Evolutionary conservation across 2,329 filamentous ascomycete species (phyloP), one percentile per base, ranked within the genome.

Genomic region (Helicocarpus griseus): DNA sequence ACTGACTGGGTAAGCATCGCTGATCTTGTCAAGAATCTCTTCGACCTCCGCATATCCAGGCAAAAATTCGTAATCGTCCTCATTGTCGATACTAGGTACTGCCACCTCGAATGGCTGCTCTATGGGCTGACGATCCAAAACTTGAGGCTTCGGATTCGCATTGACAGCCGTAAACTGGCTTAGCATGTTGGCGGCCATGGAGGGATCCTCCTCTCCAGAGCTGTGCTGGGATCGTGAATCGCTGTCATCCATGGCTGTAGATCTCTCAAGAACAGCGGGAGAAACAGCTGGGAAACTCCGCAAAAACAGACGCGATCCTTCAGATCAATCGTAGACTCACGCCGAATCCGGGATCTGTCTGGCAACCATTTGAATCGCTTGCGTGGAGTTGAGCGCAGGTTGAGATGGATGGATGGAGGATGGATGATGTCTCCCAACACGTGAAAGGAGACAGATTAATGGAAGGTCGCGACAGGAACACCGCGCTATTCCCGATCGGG

Each of bases 41-140:
- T 57, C 43, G 24, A 58, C 55, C n/a, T 46, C 43, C 2, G 47
- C 50, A 49, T 56, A 43, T 33, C 55, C 55, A 9, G 57, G 57
- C 5, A 58, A 43, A 48, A 53, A 47, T 11, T 44, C 5, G 26
- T 52, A 58, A 19, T 57, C 55, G 2, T 59, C 54, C 11, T 55
- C 54, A 46, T 59, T 54, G 5, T 58, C 56, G n/a, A 57, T 54
- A 2, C 22, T 41, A n/a, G 59, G 55, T 19, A 56, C 49, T 28
- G 40, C 40, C 9, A 48, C 40, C 9, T 47, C 39, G 28, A 52
- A 28, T 14, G 35, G 19, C 11, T 52, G 49, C 19, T 31, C 11
- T 6, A 5, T 13, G 19, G 11, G 29, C 39, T 54, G 49, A 22
- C 31, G 52, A 3, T 40, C 47, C 9, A 29, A 22, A 24, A 22